A percentile compares a stretch with the other conserved stretches of the same genome.
Evolutionary conservation across 345 rosid genomes (phyloP).

Genomic region (Hirschfeldia incana): DNA sequence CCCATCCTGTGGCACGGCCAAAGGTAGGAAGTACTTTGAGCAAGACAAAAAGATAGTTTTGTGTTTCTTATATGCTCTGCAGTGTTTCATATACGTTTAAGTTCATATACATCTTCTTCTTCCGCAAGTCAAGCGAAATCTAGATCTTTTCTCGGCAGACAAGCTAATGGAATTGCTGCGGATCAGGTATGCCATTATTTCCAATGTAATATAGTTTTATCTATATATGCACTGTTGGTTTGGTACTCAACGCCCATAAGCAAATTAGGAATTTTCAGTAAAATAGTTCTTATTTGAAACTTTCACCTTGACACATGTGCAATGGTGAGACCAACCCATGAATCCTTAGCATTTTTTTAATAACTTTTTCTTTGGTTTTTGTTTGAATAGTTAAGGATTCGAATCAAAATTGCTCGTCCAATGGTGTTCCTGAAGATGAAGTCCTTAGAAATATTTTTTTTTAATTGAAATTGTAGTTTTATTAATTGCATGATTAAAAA

Average conservation of each 20-base stretch:
- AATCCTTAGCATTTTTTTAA: too few species aligned
- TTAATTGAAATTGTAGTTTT: too few species aligned
- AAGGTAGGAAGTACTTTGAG: constrained; percentile 52
- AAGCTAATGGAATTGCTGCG: constrained; percentile 73
- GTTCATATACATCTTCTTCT: constrained; percentile 45
- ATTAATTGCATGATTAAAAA: too few species aligned
- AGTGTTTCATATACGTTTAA: constrained; percentile 12
- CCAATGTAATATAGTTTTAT: constrained; percentile 4
- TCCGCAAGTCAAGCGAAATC: constrained; percentile 71
- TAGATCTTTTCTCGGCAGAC: constrained; percentile 82
- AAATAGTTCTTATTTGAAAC: constrained; percentile 14
- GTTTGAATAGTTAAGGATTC: too few species aligned
- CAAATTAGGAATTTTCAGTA: constrained; percentile 2
- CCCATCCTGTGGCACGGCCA: constrained; percentile 55
- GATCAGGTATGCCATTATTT: too few species aligned
- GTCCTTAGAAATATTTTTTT: too few species aligned
- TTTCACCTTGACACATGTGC: constrained; percentile 29
- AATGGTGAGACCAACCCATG: too few species aligned
- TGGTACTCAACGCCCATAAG: neutral
- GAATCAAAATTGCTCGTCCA: too few species aligned
- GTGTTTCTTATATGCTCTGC: constrained; percentile 4
- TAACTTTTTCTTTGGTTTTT: too few species aligned
- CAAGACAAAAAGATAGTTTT: neutral
- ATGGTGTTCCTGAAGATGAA: too few species aligned
- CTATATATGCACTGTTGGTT: constrained; percentile 3